Conservation (phyloP, 1,284 basidiomycete species). For the Cryptococcus sp. region DNA sequence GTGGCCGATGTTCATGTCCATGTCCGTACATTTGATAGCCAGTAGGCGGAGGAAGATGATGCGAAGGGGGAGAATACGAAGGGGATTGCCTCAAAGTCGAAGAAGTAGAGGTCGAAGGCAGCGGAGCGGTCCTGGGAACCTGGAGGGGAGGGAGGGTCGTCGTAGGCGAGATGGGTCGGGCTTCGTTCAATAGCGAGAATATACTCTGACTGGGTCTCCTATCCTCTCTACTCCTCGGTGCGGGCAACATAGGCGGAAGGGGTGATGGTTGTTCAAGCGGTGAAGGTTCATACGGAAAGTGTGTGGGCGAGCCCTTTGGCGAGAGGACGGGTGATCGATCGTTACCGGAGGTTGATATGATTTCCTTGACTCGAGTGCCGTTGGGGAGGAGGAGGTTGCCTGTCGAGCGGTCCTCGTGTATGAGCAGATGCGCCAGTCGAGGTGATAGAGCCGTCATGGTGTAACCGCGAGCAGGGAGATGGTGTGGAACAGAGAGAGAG, state of each 20-base stretch:
- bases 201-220: constrained; percentile 3
- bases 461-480: no score
- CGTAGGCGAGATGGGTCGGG: neutral
- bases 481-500: no score
- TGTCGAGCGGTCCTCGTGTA: constrained; percentile 13
- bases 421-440: constrained; percentile 12
- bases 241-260: neutral
- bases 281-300: neutral
- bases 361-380: neutral
- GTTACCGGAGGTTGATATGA: neutral
- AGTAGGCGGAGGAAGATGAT: neutral
- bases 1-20: neutral
- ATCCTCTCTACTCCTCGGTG: neutral
- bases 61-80: neutral
- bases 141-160: neutral
- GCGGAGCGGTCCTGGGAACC: neutral
- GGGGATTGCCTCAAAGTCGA: no score
- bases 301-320: neutral
- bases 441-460: constrained; percentile 13
- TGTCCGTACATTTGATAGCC: no score
- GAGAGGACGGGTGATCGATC: neutral
- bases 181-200: constrained; percentile 5
- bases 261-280: neutral
- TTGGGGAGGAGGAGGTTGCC: constrained; percentile 8
- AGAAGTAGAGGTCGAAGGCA: no score